These are phyloP conservation scores for Colletotrichum tropicicola DNA, from an alignment of 2,329 filamentous ascomycete genomes.

Conservation along the genomic window DNA sequence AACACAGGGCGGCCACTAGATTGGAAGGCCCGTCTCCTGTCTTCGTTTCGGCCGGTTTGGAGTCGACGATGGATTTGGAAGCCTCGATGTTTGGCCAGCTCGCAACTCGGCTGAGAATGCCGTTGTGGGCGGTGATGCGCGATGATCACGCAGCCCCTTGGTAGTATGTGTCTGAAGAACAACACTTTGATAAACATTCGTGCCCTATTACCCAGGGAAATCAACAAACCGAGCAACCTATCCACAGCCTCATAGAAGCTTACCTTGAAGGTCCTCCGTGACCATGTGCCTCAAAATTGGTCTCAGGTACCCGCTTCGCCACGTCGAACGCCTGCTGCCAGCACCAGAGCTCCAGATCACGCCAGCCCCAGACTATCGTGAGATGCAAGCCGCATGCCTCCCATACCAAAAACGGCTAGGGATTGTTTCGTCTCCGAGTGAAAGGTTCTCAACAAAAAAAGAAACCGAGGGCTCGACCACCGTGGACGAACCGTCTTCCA, in stretches of 20 bases:
- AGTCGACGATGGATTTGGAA: neutral
- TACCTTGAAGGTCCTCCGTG: neutral
- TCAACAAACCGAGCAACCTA: neutral
- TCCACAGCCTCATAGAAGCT: neutral
- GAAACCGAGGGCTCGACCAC: neutral
- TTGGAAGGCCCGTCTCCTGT: neutral
- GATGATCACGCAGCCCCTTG: neutral
- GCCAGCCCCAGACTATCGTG: conserved; percentile 21
- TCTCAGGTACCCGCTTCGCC: conserved; percentile 28
- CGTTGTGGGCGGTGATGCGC: neutral
- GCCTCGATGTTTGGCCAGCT: neutral
- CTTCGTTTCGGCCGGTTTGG: neutral
- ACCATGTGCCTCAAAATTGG: conserved; percentile 17
- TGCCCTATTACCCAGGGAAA: neutral
- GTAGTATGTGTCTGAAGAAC: neutral
- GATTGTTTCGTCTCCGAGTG: conserved; percentile 22
- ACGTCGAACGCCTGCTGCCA: conserved; percentile 1
- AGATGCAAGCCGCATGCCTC: conserved; percentile 20
- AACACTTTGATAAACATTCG: no score
- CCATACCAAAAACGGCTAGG: conserved; percentile 21
- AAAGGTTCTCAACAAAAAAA: conserved; percentile 28
- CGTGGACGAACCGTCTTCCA: neutral
- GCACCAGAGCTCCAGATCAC: conserved; percentile 7
- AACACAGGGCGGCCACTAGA: neutral
- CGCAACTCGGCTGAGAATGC: neutral